Evolutionary conservation across 2,329 filamentous ascomycete species (phyloP), one percentile per base, ranked within the genome.

Genomic region (Xylaria sp.): DNA sequence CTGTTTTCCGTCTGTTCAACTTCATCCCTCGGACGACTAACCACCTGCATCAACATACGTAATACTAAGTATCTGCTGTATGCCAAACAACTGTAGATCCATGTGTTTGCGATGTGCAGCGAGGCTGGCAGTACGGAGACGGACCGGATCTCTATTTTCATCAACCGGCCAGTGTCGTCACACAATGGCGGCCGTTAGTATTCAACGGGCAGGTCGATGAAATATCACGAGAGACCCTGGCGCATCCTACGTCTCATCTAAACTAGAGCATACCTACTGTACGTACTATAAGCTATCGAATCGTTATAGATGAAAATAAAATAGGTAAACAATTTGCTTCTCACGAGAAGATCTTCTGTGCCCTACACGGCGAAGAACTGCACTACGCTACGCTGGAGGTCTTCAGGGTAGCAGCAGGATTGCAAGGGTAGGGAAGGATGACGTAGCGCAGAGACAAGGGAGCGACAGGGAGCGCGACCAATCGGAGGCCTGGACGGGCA

Each of bases 371-470:
- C n/a, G n/a, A n/a, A n/a, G n/a, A 21, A 9, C 5, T 40, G 21
- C 6, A 6, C 18, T 47, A 8, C n/a, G n/a, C 4, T n/a, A 18
- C n/a, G n/a, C n/a, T n/a, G n/a, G n/a, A 2, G 18, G 44, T 44
- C n/a, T 27, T 21, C 13, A 27, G 42, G 44, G 44, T 40, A 51
- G 48, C 47, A 61, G 25, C 27, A 54, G 37, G 48, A 60, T 9
- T 2, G n/a, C 55, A 61, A 29, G 65, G 67, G 25, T 13, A 23
- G 13, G 29, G 48, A 18, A 25, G 32, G 25, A 68, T 70, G 65
- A 70, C 68, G 68, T 70, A 68, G 68, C n/a, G 48, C 35, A 51
- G 48, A 54, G n/a, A 61, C 63, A 69, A 48, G 68, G 60, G 2
- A 47, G 47, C 40, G 32, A 16, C 48, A 50, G 50, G 57, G 57